Evolutionary conservation across 305 asterid species (phyloP).

Genomic region (Salvia sclarea): DNA sequence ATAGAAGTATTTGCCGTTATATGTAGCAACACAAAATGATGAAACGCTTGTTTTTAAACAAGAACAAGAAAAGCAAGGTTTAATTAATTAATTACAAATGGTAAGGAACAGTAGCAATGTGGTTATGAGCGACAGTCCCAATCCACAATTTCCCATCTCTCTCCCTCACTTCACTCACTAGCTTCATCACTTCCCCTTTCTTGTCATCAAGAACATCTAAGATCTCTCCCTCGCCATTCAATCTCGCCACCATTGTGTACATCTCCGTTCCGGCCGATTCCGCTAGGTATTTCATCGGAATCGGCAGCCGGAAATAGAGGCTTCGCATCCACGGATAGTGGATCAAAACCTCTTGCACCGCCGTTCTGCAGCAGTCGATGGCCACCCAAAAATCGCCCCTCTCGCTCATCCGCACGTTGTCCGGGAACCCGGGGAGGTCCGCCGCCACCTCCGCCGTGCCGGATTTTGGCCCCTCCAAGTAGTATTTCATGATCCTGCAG

Average conservation of each 20-base stretch:
- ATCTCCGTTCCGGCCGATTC: slow-evolving; percentile 67
- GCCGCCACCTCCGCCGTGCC: slow-evolving; percentile 55
- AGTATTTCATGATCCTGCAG: slow-evolving; percentile 65
- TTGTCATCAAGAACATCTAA: slow-evolving; percentile 59
- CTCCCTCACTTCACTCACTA: slow-evolving; percentile 89
- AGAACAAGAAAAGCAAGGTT: too few relatives aligned
- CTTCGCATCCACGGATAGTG: slow-evolving; percentile 75
- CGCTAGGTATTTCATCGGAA: slow-evolving; percentile 69
- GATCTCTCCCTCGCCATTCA: slow-evolving; percentile 64
- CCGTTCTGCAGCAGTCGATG: slow-evolving; percentile 83
- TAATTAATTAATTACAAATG: slow-evolving; percentile 25
- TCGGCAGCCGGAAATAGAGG: slow-evolving; percentile 71
- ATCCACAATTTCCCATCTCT: slow-evolving; percentile 72
- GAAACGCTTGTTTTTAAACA: too few relatives aligned
- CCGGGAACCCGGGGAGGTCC: slow-evolving; percentile 85
- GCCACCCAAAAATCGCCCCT: slow-evolving; percentile 93
- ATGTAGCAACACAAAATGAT: background rate
- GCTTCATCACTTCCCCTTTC: slow-evolving; percentile 73
- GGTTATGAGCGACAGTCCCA: slow-evolving; percentile 71
- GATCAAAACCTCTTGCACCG: slow-evolving; percentile 57
- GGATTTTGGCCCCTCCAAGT: slow-evolving; percentile 58
- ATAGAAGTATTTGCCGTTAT: too few relatives aligned
- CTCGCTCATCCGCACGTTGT: slow-evolving; percentile 66
- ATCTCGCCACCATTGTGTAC: slow-evolving; percentile 68
- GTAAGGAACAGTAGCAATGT: slow-evolving; percentile 54